Evolutionary conservation across 805 yeast genomes (phyloP), one percentile per base, ranked within the genome.

Genomic region (Kodamaea laetipori): DNA sequence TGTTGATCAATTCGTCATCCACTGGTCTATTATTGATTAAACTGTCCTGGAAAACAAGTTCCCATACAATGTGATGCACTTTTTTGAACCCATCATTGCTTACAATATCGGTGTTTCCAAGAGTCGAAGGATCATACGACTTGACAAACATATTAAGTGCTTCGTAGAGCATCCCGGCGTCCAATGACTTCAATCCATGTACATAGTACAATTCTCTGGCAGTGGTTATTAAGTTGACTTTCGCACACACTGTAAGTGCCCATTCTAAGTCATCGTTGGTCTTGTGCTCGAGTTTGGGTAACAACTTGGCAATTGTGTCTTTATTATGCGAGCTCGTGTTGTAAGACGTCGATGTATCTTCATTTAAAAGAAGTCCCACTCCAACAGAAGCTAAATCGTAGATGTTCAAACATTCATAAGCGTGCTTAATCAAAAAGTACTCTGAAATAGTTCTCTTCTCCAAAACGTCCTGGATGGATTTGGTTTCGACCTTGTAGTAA

Each of bases 181-280:
- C 67, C 39, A 78, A 63, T 12, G 80, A 69, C 38, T 69, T 68
- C 28, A 66, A 62, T 6, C 81, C 84, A 43, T 74, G 63, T 13
- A 63, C 64, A 44, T 74, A 71, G 59, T 76, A 82, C 3, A 86
- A 66, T 24, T 73, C 67, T 45, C 73, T 72, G 0, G 86, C 80
- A 9, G 86, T 80, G 6, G 73, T 64, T n/a, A 80, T 71, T 32
- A 85, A 59, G 52, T 76, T 78, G 58, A 85, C 69, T 52, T 82
- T 75, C 9, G 90, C 86, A 65, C 92, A 84, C 4, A 86, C 69
- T 2, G 87, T 77, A 40, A 86, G 65, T 35, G 83, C 77, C 92
- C 92, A 86, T 60, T 86, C 94, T 48, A 84, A 71, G 57, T 86
- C 95, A 57, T 85, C 90, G 55, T 82, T 84, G 6, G 82, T 81